These are phyloP conservation scores for Ustilago sp. DNA, from an alignment of 1,284 basidiomycete species.

Conservation along the genomic window DNA sequence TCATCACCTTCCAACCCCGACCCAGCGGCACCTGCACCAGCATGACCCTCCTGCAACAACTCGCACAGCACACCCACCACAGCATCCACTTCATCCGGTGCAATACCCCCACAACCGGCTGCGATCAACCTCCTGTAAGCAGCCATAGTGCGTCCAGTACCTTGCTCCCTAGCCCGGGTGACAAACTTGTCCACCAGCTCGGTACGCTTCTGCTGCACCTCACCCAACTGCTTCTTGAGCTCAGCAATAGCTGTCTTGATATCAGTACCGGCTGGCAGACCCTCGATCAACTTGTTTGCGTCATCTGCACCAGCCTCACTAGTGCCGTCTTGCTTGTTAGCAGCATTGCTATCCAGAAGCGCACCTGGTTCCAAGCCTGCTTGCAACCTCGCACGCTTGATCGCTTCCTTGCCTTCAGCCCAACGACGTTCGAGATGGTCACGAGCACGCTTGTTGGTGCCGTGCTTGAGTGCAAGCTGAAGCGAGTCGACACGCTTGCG, in stretches of 20 bases:
- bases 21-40: conserved; percentile 23
- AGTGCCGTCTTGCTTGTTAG: conserved; percentile 10
- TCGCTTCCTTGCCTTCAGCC: conserved; percentile 46
- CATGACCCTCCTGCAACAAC: conserved; percentile 56
- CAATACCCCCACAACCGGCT: conserved; percentile 66
- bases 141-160: conserved; percentile 64
- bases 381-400: conserved; percentile 55
- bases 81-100: conserved; percentile 65
- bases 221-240: conserved; percentile 44
- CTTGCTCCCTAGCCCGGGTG: conserved; percentile 56
- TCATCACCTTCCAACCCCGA: conserved; percentile 21
- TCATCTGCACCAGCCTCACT: conserved; percentile 14
- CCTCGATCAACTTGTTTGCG: conserved; percentile 19
- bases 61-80: conserved; percentile 67
- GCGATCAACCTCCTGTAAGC: conserved; percentile 67
- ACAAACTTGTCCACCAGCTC: conserved; percentile 52
- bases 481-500: conserved; percentile 76
- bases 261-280: conserved; percentile 27
- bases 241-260: conserved; percentile 46
- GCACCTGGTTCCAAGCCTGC: conserved; percentile 39
- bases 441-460: conserved; percentile 83
- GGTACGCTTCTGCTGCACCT: conserved; percentile 42
- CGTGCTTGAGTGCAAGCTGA: conserved; percentile 77
- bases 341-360: conserved; percentile 30
- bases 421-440: conserved; percentile 57